Base-by-base conservation (phyloP, 805 yeast genomes). In the Candida ortonii region DNA sequence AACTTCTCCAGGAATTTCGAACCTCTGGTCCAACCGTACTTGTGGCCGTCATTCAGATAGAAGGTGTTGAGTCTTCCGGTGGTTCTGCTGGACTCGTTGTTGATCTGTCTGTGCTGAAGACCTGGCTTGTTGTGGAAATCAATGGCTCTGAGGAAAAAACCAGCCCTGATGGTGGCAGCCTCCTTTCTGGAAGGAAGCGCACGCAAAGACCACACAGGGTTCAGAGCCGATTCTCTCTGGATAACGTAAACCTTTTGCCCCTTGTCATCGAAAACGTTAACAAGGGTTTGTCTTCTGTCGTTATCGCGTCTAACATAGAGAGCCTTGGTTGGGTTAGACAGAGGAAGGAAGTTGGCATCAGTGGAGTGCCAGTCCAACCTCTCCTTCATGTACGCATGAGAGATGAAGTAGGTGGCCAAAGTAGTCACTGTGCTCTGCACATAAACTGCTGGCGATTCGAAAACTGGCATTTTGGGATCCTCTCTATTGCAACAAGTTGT, bases 21-120 rank as follows among this genome's bases (percentile, higher is more conserved):
- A 14, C 73, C 68, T 28, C 73, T 61, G 3, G 73, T 62, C 84
- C 84, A 78, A 12, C 64, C 70, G 50, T 73, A 76, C 41, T 71
- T 67, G 34, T 65, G 60, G 2, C 83, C 84, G 46, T 74, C 78
- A 28, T 52, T 55, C 17, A 75, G 57, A 41, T 69, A 68, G 51
- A 77, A 78, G 18, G 68, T 64, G 40, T 74, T 65, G 36, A 59
- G 53, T 25, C 64, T 56, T 18, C 76, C 77, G 22, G 54, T 43
- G 12, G 55, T 33, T 7, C 69, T 30, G 3, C 33, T 64, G 28
- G 62, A 49, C 35, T 65, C 71, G 28, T 59, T 49, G 13, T 50
- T 44, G 31, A 74, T 54, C 22, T 55, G 65, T 26, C 77, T 57
- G 49, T 73, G 78, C 31, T 65, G 68, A 22, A 75, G 35, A 4